Evolutionary conservation across 1,284 basidiomycete genomes (phyloP), one percentile per base, ranked within the genome.

Genomic region (Cronartium quercuum): DNA sequence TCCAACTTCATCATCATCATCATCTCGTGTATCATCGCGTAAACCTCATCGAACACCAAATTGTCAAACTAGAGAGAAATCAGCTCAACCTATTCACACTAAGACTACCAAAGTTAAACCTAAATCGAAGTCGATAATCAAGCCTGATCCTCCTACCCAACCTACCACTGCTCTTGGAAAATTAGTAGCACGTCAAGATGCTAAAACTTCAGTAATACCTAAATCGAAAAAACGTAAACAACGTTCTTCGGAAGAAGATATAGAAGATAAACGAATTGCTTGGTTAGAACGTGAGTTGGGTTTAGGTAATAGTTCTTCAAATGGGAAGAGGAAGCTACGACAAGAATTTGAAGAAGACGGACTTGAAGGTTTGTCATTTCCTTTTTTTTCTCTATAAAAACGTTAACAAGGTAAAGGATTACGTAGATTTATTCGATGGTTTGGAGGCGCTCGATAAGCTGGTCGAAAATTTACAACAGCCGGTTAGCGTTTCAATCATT

Each of bases 201-300:
- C 44, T 24, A 38, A 66, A 29, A 15, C 42, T 24, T 38, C 35
- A 55, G 66, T 42, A 44, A n/a, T n/a, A n/a, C n/a, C n/a, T n/a
- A 58, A 40, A 66, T 41, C 15, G 21, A 58, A 18, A 61, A 67
- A 38, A 34, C 55, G 41, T 66, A 44, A 67, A 66, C 24, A 34
- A 61, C 41, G 51, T 55, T 55, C 51, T 24, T 55, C 51, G 42
- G 71, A 67, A 42, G 64, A 66, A 29, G 38, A 75, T 60, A 24
- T 62, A 15, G 71, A 75, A 38, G 71, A 75, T 62, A 40, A 58
- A 51, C 63, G 66, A 44, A 75, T 75, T 38, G 71, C 71, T 13
- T 75, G 71, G 71, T 42, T 75, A n/a, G 71, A 75, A 62, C 29
- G 38, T 44, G 63, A 75, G 67, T 51, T 75, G 18, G 71, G 71